These are phyloP conservation scores for Citrus medica DNA, from an alignment of 345 rosid genomes.

Conservation along the genomic window DNA sequence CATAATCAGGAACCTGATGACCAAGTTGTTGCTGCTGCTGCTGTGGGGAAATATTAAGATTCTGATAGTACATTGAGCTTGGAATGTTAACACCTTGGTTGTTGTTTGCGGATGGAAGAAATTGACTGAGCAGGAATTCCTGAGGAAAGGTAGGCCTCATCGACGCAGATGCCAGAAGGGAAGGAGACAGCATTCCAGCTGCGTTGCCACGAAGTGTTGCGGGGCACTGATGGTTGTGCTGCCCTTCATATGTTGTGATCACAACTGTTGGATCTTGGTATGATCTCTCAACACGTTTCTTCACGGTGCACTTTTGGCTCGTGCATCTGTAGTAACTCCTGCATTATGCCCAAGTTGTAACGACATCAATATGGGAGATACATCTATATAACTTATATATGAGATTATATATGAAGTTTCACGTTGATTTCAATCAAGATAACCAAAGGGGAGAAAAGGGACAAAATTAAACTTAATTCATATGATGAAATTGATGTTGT, in stretches of 20 bases:
- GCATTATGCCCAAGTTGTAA: constrained; percentile 8
- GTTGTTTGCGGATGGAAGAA: constrained; percentile 19
- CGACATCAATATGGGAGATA: not conserved
- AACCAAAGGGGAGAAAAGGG: not conserved
- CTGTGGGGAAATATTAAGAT: not conserved
- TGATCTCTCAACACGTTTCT: constrained; percentile 66
- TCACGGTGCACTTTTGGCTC: constrained; percentile 48
- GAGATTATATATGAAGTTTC: not conserved
- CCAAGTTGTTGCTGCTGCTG: constrained; percentile 11
- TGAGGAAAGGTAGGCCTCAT: constrained; percentile 24
- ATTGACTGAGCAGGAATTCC: constrained; percentile 18
- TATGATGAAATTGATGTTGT: not conserved
- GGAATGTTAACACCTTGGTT: constrained; percentile 1
- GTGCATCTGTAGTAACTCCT: constrained; percentile 74
- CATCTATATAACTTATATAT: no score
- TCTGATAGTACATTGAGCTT: constrained; percentile 11
- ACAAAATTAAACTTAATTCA: not conserved
- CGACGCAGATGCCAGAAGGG: constrained; percentile 17
- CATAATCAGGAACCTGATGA: constrained; percentile 29
- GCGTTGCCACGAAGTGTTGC: constrained; percentile 40
- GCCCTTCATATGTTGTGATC: constrained; percentile 69
- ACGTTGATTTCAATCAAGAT: not conserved
- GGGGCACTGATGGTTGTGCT: constrained; percentile 50
- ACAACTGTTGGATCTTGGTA: constrained; percentile 49
- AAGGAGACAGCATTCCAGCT: constrained; percentile 27